These are phyloP conservation scores for Colletotrichum ledebouriae DNA, from an alignment of 2,329 filamentous ascomycete species.

Conservation along the genomic window DNA sequence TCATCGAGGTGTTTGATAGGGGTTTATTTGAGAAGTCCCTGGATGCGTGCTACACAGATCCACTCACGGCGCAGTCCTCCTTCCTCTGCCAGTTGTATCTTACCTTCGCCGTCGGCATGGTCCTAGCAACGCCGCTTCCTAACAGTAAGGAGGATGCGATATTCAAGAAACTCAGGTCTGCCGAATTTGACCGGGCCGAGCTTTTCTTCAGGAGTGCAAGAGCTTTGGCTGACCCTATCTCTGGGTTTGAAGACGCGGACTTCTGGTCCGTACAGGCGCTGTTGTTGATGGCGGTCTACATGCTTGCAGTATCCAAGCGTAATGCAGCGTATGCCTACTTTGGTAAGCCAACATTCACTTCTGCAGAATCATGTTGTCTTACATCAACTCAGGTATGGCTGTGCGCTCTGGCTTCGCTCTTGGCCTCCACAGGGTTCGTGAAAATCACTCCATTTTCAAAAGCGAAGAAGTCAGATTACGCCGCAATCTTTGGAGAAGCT, in stretches of 20 bases:
- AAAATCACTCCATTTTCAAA: slow-evolving; percentile 68
- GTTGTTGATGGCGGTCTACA: slow-evolving; percentile 74
- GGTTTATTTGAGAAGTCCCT: slow-evolving; percentile 62
- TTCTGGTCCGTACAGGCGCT: slow-evolving; percentile 76
- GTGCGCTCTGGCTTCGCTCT: slow-evolving; percentile 73
- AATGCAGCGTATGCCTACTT: slow-evolving; percentile 74
- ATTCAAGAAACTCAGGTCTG: slow-evolving; percentile 63
- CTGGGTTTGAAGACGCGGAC: slow-evolving; percentile 71
- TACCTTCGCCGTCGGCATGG: slow-evolving; percentile 73
- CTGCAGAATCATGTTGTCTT: slow-evolving; percentile 21
- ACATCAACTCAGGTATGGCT: slow-evolving; percentile 66
- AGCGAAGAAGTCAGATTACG: slow-evolving; percentile 61
- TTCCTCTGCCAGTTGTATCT: slow-evolving; percentile 73
- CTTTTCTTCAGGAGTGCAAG: slow-evolving; percentile 73
- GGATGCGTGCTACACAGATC: slow-evolving; percentile 67
- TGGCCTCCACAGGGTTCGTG: slow-evolving; percentile 70
- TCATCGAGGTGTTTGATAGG: slow-evolving; percentile 72
- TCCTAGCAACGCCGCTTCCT: slow-evolving; percentile 66
- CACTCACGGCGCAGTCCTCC: slow-evolving; percentile 61
- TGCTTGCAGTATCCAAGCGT: slow-evolving; percentile 71
- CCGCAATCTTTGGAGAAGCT: slow-evolving; percentile 72
- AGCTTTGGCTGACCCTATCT: slow-evolving; percentile 59
- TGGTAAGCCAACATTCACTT: slow-evolving; percentile 56
- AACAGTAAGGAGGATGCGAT: slow-evolving; percentile 63
- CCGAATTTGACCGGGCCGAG: slow-evolving; percentile 68